Evolutionary conservation across 2,329 filamentous ascomycete species (phyloP), one percentile per base, ranked within the genome.

Genomic region (Monilinia polystroma): DNA sequence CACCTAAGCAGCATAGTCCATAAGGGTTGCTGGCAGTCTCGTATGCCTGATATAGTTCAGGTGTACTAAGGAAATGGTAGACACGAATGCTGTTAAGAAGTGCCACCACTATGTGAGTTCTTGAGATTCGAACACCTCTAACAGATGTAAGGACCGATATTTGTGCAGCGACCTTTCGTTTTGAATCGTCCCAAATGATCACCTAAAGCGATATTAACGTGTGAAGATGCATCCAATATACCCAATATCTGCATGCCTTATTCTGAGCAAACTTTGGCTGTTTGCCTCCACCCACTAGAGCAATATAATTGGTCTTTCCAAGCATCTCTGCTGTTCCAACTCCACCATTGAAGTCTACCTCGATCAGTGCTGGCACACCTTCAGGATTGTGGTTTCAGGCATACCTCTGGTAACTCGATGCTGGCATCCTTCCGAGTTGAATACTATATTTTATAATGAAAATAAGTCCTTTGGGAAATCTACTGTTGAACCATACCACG

Each of bases 161-260:
- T 4, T 83, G 90, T 70, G 93, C 90, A 18, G 91, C 83, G 10
- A 89, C 87, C 71, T 89, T 90, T 69, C 90, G 87, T 71, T 90
- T 91, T 68, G 87, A 84, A 74, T 96, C 92, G 77, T 99, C 93
- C 93, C 93, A 98, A 73, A 98, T 91, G 71, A 96, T 88, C 59
- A 93, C 84, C 86, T 89, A 67, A 32, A 32, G n/a, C 10, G 18
- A 4, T 32, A 26, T 43, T 52, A 53, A 45, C 51, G 18, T 35
- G 10, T 32, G 20, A n/a, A 53, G 12, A 23, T 18, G 7, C 53
- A 60, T 35, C 41, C 32, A 41, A 14, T 10, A 26, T 16, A 18
- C n/a, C 41, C 11, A 20, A 16, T 32, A 56, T 43, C 23, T 41
- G 66, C 71, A 54, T 73, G 88, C 91, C 82, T 96, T 96, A 79